Evolutionary conservation across 257 asterid species (phyloP).

Genomic region (Forsythia suspensa): DNA sequence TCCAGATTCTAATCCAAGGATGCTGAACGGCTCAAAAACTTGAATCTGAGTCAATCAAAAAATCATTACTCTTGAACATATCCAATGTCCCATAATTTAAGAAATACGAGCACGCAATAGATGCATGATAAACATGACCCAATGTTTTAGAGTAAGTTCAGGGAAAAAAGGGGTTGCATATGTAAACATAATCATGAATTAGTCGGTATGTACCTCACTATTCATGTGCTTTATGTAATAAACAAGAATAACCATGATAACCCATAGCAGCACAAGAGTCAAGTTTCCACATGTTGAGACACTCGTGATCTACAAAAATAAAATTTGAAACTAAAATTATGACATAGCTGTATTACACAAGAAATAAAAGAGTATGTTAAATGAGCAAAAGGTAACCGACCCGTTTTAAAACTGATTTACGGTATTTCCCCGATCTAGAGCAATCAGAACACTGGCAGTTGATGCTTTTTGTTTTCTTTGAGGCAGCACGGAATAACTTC

Average conservation of each 20-base stretch:
- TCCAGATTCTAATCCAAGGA: constrained; percentile 91
- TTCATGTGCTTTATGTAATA: constrained; percentile 63
- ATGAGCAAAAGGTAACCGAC: constrained; percentile 35
- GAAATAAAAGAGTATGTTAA: constrained; percentile 9
- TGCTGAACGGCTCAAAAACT: constrained; percentile 86
- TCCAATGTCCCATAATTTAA: neutral
- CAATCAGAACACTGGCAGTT: constrained; percentile 89
- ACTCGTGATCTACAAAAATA: constrained; percentile 51
- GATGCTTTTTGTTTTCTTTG: constrained; percentile 63
- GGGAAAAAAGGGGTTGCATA: neutral
- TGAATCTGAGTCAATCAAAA: constrained; percentile 51
- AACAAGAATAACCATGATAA: constrained; percentile 66
- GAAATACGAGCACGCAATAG: neutral
- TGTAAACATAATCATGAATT: constrained; percentile 7
- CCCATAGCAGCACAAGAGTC: constrained; percentile 78
- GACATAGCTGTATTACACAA: constrained; percentile 1
- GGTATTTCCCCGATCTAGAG: constrained; percentile 71
- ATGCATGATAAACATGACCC: neutral
- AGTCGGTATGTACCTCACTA: constrained; percentile 57
- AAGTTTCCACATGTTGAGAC: constrained; percentile 75
- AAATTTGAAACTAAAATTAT: constrained; percentile 12
- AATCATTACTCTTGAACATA: neutral
- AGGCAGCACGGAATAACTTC: constrained; percentile 64
- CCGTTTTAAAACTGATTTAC: constrained; percentile 50
- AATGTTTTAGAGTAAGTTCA: neutral